Base-by-base conservation (phyloP, 805 yeast genomes). In the Peterozyma xylosa region DNA sequence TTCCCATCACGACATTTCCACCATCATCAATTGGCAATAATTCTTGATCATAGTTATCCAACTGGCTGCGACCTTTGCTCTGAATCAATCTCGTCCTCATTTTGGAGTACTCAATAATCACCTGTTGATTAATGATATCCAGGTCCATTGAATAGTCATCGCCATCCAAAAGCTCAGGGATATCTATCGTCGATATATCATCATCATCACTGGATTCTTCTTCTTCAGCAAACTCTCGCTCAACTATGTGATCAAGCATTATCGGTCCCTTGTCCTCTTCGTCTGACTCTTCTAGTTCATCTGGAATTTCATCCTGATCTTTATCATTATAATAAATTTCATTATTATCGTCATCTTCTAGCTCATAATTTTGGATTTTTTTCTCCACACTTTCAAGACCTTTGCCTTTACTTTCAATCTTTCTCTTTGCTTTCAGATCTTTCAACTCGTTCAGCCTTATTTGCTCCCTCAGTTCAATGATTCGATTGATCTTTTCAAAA, bases 21-120 rank as follows among this genome's bases (percentile, higher is more conserved):
- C 62, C 53, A 43, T 76, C 82, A 51, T 84, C 88, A 6, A 84
- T 63, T 0, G 87, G 88, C 53, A 84, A 95, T 15, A 77, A 52
- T 45, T 79, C 90, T 47, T 61, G 53, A 35, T 75, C 86, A 41
- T 66, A 62, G 2, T 71, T 73, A 1, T 73, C 61, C 47, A 68
- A 65, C 41, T 57, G 63, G 46, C 55, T 76, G 1, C 76, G 76
- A 33, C 71, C 66, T 36, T 62, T 62, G 37, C 56, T 54, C 17
- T 63, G 59, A 32, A 75, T 59, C 50, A 86, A 66, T 46, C 68
- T 69, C 42, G 75, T 74, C 39, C 84, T 67, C 47, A 83, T 54
- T 37, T 68, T 64, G 29, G 78, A 74, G 53, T 86, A 86, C 37
- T 80, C 80, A 13, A 65, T 56, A 2, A 72, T 69, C 1, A 85